A percentile compares a stretch with the other conserved stretches of the same genome.
phyloP scores from a whole-genome alignment of 495 filamentous ascomycete species.

The Xylaria curta region DNA sequence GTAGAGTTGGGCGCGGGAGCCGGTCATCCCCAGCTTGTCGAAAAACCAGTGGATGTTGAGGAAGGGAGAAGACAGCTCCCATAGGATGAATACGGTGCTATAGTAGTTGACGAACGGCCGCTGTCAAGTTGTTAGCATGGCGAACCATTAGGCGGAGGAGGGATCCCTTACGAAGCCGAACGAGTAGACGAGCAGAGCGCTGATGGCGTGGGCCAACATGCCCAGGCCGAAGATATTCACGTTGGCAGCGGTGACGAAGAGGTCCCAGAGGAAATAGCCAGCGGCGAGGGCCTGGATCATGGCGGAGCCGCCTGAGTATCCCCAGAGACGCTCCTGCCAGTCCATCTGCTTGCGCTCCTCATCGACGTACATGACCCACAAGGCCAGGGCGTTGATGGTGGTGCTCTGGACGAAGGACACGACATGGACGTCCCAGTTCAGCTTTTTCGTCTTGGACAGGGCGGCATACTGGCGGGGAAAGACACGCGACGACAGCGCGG shows the following conservation, averaged over 20 bases:
- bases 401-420: slow-evolving; percentile 88
- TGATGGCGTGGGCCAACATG: slow-evolving; percentile 86
- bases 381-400: slow-evolving; percentile 75
- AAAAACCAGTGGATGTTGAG: slow-evolving; percentile 99
- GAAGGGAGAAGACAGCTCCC: slow-evolving; percentile 94
- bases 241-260: slow-evolving; percentile 74
- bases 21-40: slow-evolving; percentile 95
- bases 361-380: slow-evolving; percentile 86
- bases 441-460: slow-evolving; percentile 68
- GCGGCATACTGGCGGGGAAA: slow-evolving; percentile 76
- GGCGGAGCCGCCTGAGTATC: slow-evolving; percentile 82
- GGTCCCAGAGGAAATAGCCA: slow-evolving; percentile 97
- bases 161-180: slow-evolving; percentile 86
- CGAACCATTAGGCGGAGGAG: neutral
- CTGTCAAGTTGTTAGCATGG: slow-evolving; percentile 51
- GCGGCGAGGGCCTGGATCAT: slow-evolving; percentile 83
- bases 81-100: slow-evolving; percentile 89
- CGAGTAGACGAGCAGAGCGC: slow-evolving; percentile 83
- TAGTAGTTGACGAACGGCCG: slow-evolving; percentile 95
- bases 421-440: slow-evolving; percentile 98
- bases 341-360: slow-evolving; percentile 76
- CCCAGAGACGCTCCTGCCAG: slow-evolving; percentile 80
- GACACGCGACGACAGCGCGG: slow-evolving; percentile 68
- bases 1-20: slow-evolving; percentile 58
- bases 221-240: slow-evolving; percentile 85